A percentile compares a stretch with the other conserved stretches of the same genome.
Evolutionary conservation across 75 land plant species (phyloP).

Genomic region (Larix kaempferi): DNA sequence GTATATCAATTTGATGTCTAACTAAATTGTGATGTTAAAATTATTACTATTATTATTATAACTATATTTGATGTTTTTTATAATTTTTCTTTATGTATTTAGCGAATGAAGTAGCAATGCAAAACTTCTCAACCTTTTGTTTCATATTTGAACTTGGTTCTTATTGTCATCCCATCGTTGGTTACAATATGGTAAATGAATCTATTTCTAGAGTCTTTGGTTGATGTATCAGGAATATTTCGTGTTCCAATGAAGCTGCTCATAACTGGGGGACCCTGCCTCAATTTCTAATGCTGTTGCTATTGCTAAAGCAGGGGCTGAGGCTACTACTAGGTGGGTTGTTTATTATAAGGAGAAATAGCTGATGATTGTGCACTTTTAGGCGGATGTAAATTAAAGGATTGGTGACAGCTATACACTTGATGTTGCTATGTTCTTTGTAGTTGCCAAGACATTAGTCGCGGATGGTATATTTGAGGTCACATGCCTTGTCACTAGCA

Average conservation of each 20-base stretch:
- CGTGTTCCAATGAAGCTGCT: constrained; percentile 74
- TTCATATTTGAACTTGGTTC: not conserved
- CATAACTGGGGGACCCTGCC: constrained; percentile 63
- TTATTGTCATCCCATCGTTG: not conserved
- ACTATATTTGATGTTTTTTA: no score
- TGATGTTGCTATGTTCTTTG: constrained; percentile 11
- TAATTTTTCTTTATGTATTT: no score
- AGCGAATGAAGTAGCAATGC: not conserved
- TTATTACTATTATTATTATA: no score
- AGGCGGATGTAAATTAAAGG: not conserved
- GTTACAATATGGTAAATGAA: no score
- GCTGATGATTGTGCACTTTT: not conserved
- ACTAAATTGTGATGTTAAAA: no score
- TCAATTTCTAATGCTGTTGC: constrained; percentile 64
- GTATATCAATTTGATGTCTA: no score
- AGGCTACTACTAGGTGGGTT: constrained; percentile 65
- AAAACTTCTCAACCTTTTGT: not conserved
- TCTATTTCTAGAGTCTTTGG: no score
- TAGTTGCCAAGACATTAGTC: constrained; percentile 94
- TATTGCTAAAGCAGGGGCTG: constrained; percentile 57
- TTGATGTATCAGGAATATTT: no score
- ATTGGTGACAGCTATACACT: not conserved
- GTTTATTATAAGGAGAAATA: not conserved
- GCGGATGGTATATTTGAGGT: constrained; percentile 81
- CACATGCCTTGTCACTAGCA: constrained; percentile 82